Percentiles rank a stretch among this genome's conserved stretches.
These are phyloP conservation scores for Rachicladosporium sp. DNA, from an alignment of 2,329 filamentous ascomycete genomes.

Conservation along the genomic window DNA sequence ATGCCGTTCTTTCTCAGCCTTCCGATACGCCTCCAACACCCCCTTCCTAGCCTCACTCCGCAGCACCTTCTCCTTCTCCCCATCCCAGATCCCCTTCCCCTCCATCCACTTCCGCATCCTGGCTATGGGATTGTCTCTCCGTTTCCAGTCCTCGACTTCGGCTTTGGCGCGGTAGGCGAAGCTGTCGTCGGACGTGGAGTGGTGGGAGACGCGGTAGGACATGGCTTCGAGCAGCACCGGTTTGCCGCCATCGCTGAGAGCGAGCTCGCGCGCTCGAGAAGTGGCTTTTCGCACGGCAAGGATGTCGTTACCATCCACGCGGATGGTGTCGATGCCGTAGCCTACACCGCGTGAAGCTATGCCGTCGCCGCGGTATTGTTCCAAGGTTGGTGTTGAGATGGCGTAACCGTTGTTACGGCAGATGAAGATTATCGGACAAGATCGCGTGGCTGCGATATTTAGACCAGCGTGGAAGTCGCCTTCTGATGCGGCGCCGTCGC, in stretches of 20 bases:
- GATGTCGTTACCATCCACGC: constrained; percentile 86
- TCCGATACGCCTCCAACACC: constrained; percentile 70
- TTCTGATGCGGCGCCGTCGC: constrained; percentile 80
- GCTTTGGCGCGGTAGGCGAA: constrained; percentile 90
- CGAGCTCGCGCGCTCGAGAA: constrained; percentile 61
- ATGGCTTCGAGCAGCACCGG: constrained; percentile 88
- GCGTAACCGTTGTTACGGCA: constrained; percentile 91
- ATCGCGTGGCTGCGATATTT: constrained; percentile 79
- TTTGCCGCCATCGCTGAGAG: constrained; percentile 65
- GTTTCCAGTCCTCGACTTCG: constrained; percentile 91
- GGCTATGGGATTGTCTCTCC: constrained; percentile 78
- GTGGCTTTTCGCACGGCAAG: constrained; percentile 77
- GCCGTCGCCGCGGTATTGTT: constrained; percentile 84
- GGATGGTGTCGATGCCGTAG: constrained; percentile 87
- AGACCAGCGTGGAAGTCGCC: constrained; percentile 86
- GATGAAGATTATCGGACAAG: constrained; percentile 80
- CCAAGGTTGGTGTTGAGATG: constrained; percentile 77
- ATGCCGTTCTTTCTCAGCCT: constrained; percentile 72
- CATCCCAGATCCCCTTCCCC: constrained; percentile 68
- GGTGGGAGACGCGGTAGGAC: constrained; percentile 95
- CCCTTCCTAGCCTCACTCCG: constrained; percentile 57
- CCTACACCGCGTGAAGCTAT: constrained; percentile 78
- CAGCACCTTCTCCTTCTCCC: constrained; percentile 63
- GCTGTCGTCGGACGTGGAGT: constrained; percentile 92
- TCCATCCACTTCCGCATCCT: constrained; percentile 86